phyloP scores from a whole-genome alignment of 73 alveolate genomes.

The Halteria grandinella region DNA sequence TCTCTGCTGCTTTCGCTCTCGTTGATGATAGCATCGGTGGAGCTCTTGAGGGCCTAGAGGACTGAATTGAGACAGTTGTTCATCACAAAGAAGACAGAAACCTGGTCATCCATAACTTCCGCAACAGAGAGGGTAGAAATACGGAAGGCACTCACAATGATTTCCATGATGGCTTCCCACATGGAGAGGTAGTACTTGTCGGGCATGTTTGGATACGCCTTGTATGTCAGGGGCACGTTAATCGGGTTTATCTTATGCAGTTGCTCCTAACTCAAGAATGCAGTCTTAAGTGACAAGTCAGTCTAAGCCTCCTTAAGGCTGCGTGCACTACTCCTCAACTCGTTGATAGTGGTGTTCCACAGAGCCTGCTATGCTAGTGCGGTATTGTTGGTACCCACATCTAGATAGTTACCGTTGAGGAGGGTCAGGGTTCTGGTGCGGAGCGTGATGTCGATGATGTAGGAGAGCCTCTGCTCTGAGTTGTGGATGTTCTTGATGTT shows the following conservation, averaged over 20 bases:
- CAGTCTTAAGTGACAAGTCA: slow-evolving; percentile 22
- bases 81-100: slow-evolving; percentile 20
- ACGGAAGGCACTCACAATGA: slow-evolving; percentile 40
- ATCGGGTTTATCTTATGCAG: slow-evolving; percentile 12
- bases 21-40: slow-evolving; percentile 45
- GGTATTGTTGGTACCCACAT: too few relatives aligned
- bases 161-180: slow-evolving; percentile 58
- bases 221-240: neutral
- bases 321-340: slow-evolving; percentile 15
- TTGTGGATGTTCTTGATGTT: slow-evolving; percentile 46
- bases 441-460: slow-evolving; percentile 37
- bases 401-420: neutral
- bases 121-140: neutral
- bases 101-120: slow-evolving; percentile 22
- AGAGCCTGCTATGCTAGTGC: neutral
- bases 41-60: slow-evolving; percentile 30
- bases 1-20: slow-evolving; percentile 21
- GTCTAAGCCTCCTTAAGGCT: slow-evolving; percentile 34
- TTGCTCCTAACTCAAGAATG: neutral
- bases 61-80: slow-evolving; percentile 45
- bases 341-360: slow-evolving; percentile 4
- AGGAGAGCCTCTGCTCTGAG: slow-evolving; percentile 40
- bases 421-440: slow-evolving; percentile 20
- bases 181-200: slow-evolving; percentile 2
- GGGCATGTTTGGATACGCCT: slow-evolving; percentile 41